Conservation (phyloP, 2,329 filamentous ascomycete genomes). For the Pleomassaria siparia region DNA sequence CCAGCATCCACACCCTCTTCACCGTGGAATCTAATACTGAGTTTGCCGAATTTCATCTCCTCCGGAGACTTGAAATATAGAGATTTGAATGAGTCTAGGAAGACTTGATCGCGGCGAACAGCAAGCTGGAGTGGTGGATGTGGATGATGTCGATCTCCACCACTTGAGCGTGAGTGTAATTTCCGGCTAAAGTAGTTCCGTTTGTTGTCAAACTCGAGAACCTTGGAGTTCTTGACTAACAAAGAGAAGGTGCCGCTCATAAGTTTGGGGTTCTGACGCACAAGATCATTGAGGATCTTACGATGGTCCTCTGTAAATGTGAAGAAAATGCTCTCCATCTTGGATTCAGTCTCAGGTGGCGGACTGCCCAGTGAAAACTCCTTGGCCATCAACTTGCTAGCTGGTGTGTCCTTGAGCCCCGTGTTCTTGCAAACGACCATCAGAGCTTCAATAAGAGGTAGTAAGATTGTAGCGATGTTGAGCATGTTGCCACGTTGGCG, state of each 20-base stretch:
- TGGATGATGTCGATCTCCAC: constrained; percentile 63
- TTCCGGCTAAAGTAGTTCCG: constrained; percentile 97
- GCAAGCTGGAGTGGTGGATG: constrained; percentile 80
- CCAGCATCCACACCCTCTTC: constrained; percentile 98
- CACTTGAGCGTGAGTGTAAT: constrained; percentile 74
- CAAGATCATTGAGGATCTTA: constrained; percentile 95
- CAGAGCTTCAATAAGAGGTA: constrained; percentile 91
- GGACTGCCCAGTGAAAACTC: constrained; percentile 76
- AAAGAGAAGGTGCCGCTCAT: constrained; percentile 98
- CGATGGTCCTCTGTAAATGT: constrained; percentile 96
- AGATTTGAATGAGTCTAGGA: constrained; percentile 98
- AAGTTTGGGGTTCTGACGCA: constrained; percentile 93
- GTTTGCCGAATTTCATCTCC: constrained; percentile 98
- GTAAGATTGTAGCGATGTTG: constrained; percentile 91
- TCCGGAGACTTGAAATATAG: constrained; percentile 95
- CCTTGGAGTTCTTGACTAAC: constrained; percentile 97
- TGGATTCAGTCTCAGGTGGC: constrained; percentile 65
- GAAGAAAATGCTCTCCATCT: constrained; percentile 91
- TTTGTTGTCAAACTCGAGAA: constrained; percentile 98
- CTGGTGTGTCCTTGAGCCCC: constrained; percentile 68
- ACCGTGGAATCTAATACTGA: constrained; percentile 95
- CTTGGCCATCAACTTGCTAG: constrained; percentile 51
- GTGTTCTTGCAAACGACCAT: constrained; percentile 99
- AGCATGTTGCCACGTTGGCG: constrained; percentile 92
- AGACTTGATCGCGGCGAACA: constrained; percentile 91